These are phyloP conservation scores for Phytophthora quininea DNA, from an alignment of 352 stramenopile genomes.

Conservation along the genomic window DNA sequence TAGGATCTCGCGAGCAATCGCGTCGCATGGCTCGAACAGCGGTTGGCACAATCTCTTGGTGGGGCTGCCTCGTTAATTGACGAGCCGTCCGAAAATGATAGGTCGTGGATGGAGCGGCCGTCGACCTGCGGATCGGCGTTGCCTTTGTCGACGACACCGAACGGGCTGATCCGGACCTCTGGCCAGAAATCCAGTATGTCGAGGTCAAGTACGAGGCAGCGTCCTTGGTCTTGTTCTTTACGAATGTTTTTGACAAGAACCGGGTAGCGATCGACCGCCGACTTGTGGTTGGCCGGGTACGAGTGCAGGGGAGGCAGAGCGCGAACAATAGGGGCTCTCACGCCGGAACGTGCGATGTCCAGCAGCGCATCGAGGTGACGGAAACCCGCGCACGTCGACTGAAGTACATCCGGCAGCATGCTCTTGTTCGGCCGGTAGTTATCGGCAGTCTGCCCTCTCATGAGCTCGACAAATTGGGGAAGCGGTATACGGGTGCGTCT, in stretches of 20 bases:
- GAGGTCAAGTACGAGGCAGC: slow-evolving; percentile 7
- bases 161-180: slow-evolving; percentile 14
- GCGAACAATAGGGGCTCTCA: background rate
- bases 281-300: slow-evolving; percentile 12
- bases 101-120: slow-evolving; percentile 19
- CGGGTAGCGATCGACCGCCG: slow-evolving; percentile 1
- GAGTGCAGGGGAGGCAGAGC: background rate
- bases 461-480: slow-evolving; percentile 9
- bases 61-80: slow-evolving; percentile 16
- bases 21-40: slow-evolving; percentile 8
- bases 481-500: slow-evolving; percentile 1
- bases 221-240: slow-evolving; percentile 12
- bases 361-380: slow-evolving; percentile 3
- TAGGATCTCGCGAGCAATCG: slow-evolving; percentile 9
- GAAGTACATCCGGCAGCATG: background rate
- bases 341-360: background rate
- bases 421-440: slow-evolving; percentile 16
- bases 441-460: slow-evolving; percentile 11
- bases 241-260: slow-evolving; percentile 22
- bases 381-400: background rate
- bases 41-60: slow-evolving; percentile 3
- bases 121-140: background rate
- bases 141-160: slow-evolving; percentile 31
- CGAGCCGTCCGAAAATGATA: slow-evolving; percentile 10
- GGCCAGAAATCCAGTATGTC: slow-evolving; percentile 17